These are phyloP conservation scores for Fusarium buxicola DNA, from an alignment of 2,329 filamentous ascomycete genomes.

Conservation along the genomic window DNA sequence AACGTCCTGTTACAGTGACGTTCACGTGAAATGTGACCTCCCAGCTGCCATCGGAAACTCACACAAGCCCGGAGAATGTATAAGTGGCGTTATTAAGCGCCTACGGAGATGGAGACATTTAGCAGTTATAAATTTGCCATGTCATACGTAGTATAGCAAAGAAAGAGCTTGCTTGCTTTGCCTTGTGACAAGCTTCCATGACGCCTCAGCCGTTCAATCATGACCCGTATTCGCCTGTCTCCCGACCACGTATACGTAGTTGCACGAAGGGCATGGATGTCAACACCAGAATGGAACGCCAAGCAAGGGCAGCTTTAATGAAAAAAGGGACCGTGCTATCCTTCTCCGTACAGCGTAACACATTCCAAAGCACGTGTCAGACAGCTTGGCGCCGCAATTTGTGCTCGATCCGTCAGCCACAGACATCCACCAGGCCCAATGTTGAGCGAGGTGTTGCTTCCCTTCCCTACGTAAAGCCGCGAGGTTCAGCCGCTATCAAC, in stretches of 20 bases:
- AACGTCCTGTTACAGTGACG: neutral
- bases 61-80: too few relatives aligned
- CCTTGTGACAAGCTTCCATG: too few relatives aligned
- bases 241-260: neutral
- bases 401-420: constrained; percentile 31
- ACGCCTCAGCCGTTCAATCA: neutral
- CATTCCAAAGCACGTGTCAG: constrained; percentile 40
- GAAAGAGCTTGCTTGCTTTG: too few relatives aligned
- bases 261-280: constrained; percentile 1
- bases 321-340: constrained; percentile 32
- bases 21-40: neutral
- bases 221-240: neutral
- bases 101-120: too few relatives aligned
- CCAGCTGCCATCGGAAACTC: neutral
- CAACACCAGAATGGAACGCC: constrained; percentile 20
- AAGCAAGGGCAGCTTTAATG: constrained; percentile 35
- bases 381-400: constrained; percentile 29
- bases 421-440: constrained; percentile 17
- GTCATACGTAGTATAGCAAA: too few relatives aligned
- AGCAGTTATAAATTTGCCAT: too few relatives aligned
- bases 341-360: constrained; percentile 2
- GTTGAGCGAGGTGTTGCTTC: constrained; percentile 4
- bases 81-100: too few relatives aligned
- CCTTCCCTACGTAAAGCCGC: constrained; percentile 9
- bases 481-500: constrained; percentile 24